Percentiles rank a stretch among this genome's conserved stretches.
Evolutionary conservation across 441 rosid genomes (phyloP).

Genomic region (Croton laevigatus): DNA sequence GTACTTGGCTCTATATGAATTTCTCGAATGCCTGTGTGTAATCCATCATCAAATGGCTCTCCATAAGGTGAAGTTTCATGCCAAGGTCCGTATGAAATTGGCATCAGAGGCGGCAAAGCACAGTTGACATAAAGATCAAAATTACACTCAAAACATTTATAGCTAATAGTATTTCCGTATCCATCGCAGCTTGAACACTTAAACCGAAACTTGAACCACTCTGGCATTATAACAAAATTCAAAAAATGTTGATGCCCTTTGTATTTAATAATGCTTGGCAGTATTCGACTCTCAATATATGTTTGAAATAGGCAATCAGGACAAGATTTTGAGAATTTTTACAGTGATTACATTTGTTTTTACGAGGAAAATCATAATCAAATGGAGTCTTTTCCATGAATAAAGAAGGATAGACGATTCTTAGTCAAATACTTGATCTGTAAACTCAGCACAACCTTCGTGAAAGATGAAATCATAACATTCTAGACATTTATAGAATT

Average conservation of each 20-base stretch:
- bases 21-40: too few species aligned
- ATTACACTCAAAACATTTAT: not conserved
- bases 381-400: not conserved
- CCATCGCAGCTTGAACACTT: not conserved
- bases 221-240: conserved; percentile 2
- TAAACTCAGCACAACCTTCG: too few species aligned
- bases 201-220: not conserved
- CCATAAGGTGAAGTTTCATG: too few species aligned
- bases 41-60: too few species aligned
- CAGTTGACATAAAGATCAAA: not conserved
- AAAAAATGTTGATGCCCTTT: too few species aligned
- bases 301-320: not conserved
- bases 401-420: not conserved
- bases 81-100: too few species aligned
- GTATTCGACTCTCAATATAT: not conserved
- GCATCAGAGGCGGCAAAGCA: not conserved
- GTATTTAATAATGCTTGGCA: not conserved
- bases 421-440: not conserved
- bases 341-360: not conserved
- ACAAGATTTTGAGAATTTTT: not conserved
- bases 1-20: too few species aligned
- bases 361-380: not conserved
- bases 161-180: not conserved
- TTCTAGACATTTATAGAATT: too few species aligned
- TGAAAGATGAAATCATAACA: too few species aligned